These are phyloP conservation scores for Cardamine resedifolia DNA, from an alignment of 345 rosid genomes.

Conservation along the genomic window DNA sequence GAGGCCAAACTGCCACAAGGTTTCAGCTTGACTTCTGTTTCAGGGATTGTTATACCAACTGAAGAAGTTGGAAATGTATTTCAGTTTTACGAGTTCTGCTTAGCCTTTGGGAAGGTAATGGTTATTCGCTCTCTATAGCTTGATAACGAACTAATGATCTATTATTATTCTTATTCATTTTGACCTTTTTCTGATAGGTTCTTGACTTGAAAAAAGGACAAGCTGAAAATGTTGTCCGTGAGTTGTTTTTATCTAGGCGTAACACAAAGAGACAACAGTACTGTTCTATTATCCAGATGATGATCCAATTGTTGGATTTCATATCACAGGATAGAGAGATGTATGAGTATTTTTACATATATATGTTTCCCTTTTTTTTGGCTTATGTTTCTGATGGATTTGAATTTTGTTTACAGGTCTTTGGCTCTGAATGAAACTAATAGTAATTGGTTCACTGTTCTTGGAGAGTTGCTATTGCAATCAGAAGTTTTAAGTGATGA, in stretches of 20 bases:
- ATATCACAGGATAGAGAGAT: constrained; percentile 50
- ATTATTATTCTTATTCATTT: background rate
- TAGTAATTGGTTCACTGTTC: constrained; percentile 53
- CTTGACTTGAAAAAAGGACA: constrained; percentile 70
- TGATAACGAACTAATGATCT: background rate
- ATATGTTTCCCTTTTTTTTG: too few relatives aligned
- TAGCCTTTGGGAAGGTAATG: constrained; percentile 71
- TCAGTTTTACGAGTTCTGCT: constrained; percentile 78
- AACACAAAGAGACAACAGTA: constrained; percentile 49
- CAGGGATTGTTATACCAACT: constrained; percentile 55
- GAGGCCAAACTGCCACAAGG: constrained; percentile 54
- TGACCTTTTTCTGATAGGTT: constrained; percentile 47
- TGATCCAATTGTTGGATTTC: constrained; percentile 51
- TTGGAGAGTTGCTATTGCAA: constrained; percentile 43
- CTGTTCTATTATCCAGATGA: constrained; percentile 52
- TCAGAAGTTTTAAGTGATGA: constrained; percentile 38
- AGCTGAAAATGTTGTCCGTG: constrained; percentile 59
- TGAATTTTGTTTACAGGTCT: constrained; percentile 38
- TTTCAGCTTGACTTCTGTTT: constrained; percentile 47
- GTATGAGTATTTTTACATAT: constrained; percentile 41
- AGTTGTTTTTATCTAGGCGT: constrained; percentile 46
- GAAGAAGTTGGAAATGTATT: constrained; percentile 62
- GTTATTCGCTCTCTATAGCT: background rate
- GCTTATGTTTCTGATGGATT: background rate
- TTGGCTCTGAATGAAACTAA: constrained; percentile 47